These are phyloP conservation scores for Pseudozyma tsukubaensis DNA, from an alignment of 1,284 basidiomycete species.

Conservation along the genomic window DNA sequence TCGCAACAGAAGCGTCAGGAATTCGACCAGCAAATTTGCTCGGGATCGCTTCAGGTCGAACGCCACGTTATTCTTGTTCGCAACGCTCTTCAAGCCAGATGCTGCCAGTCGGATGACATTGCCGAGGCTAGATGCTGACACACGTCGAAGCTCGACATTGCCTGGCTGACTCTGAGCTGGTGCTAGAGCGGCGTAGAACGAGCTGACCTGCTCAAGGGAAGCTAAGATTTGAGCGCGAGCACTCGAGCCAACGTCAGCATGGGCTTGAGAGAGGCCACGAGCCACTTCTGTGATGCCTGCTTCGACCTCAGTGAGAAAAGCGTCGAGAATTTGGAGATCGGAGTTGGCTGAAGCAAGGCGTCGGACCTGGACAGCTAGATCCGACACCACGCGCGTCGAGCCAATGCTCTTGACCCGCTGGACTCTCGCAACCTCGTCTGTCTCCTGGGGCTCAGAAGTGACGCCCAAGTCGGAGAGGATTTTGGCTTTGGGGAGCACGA, in stretches of 20 bases:
- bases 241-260: neutral
- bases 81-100: conserved; percentile 10
- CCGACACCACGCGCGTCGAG: conserved; percentile 73
- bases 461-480: conserved; percentile 64
- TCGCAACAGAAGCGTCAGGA: conserved; percentile 24
- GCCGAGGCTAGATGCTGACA: conserved; percentile 18
- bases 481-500: conserved; percentile 31
- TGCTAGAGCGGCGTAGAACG: conserved; percentile 35
- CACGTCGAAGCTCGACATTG: conserved; percentile 10
- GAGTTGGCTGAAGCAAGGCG: conserved; percentile 16
- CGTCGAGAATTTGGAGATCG: conserved; percentile 4
- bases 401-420: conserved; percentile 71
- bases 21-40: conserved; percentile 30
- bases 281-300: conserved; percentile 18
- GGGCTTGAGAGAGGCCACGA: conserved; percentile 8
- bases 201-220: conserved; percentile 23
- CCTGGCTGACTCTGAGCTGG: conserved; percentile 18
- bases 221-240: conserved; percentile 1
- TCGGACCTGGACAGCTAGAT: conserved; percentile 68
- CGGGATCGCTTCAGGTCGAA: conserved; percentile 13
- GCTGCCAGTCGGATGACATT: conserved; percentile 14
- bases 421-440: conserved; percentile 35
- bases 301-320: conserved; percentile 22
- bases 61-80: neutral
- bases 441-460: conserved; percentile 51